Base-by-base conservation (phyloP, 1,139 yeast species). In the Kodamaea derodonti region DNA sequence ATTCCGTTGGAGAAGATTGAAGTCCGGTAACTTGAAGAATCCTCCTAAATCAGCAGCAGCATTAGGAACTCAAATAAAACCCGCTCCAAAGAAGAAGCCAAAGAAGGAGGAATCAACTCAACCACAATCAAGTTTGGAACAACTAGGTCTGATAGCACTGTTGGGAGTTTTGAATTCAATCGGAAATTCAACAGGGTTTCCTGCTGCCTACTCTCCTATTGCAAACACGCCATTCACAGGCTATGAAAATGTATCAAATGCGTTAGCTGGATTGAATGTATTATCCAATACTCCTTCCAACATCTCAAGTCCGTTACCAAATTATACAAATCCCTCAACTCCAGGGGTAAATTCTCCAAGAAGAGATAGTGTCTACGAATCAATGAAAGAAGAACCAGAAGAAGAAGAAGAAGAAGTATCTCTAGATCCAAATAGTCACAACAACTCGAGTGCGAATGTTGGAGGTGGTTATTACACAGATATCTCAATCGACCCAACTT, bases 1-100 rank as follows among this genome's bases (percentile, higher is more conserved):
- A 56, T 82, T 82, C 49, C 69, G 90, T 50, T 82, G 90, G 90
- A 70, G 90, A 57, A 58, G 90, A 39, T 65, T 84, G 39, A 76
- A 78, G 54, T 71, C 78, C 10, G 85, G 85, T 1, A 76, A 77
- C 45, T 60, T 79, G 47, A 80, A 79, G 56, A 69, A 69, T 45
- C 74, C 75, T 7, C 77, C 80, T 4, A 72, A 72, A 43, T 64
- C 70, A 32, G 69, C 66, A 3, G 58, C 63, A 3, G 48, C 47
- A 4, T 34, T 43, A 31, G 55, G 50, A 15, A 37, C 47, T 16
- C 41, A 37, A 24, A 32, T 38, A 34, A 39, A 35, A 23, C 35
- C 39, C 20, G 43, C 41, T 14, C 36, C 34, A 10, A 35, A 45
- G 20, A 35, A 45, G 20, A 58, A 55, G 32, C 54, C 51, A 34